Percentiles rank a stretch among this genome's conserved stretches.
Evolutionary conservation across 352 stramenopile species (phyloP).

Genomic region (Globisporangium lucens): DNA sequence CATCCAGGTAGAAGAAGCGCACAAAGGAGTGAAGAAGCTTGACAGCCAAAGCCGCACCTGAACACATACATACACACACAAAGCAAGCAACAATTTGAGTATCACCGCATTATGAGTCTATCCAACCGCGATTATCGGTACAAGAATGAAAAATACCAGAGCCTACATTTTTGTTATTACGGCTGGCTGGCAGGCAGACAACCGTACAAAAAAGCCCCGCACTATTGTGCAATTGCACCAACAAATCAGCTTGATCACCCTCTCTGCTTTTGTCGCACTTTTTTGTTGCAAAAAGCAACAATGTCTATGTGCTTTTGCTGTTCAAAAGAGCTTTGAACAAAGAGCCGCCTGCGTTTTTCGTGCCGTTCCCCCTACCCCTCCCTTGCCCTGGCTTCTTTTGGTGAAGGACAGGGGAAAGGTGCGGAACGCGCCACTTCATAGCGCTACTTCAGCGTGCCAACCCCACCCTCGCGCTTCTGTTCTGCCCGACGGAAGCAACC

Average conservation of each 20-base stretch:
- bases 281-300: background rate
- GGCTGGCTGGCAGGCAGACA: background rate
- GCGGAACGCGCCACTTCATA: background rate
- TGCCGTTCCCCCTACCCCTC: background rate
- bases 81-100: background rate
- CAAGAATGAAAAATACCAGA: background rate
- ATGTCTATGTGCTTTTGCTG: background rate
- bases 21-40: background rate
- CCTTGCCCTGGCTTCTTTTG: constrained; percentile 5
- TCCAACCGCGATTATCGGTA: background rate
- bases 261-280: background rate
- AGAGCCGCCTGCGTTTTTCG: background rate
- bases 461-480: background rate
- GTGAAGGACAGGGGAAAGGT: background rate
- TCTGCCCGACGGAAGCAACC: constrained; percentile 5
- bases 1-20: background rate
- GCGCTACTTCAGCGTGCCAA: background rate
- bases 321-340: background rate
- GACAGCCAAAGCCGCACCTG: background rate
- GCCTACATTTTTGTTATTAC: background rate
- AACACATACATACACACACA: background rate
- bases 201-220: background rate
- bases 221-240: background rate
- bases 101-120: background rate
- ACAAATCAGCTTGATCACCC: background rate